Base-by-base conservation (phyloP, 257 asterid species). In the Fraxinus anomala region DNA sequence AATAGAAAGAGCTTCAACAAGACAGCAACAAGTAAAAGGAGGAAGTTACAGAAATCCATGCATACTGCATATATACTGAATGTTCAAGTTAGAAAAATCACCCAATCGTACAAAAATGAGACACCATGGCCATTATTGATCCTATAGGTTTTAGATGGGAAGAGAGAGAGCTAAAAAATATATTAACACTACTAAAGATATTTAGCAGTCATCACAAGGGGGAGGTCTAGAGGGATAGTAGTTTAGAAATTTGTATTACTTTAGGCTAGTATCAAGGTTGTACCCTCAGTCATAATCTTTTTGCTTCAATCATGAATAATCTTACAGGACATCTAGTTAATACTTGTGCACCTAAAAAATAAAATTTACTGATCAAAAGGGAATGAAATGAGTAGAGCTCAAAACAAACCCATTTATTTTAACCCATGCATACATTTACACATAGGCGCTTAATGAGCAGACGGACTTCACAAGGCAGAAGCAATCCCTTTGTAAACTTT, bases 1-100 rank as follows among this genome's bases (percentile, higher is more conserved):
- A 67, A 75, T 68, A 78, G 40, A 51, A 66, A 77, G 5, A 12
- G 23, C 70, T 36, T 76, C 33, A 14, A 28, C 39, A 73, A 49
- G 81, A 79, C 72, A 65, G 76, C 56, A 73, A 61, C 66, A 66
- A 75, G 80, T 54, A 70, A 73, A 61, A 39, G 59, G 42, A 65
- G 78, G 51, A 47, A 5, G 70, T 24, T 23, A 63, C 17, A 23
- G 16, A 61, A 33, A 79, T 51, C 76, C 30, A 65, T 80, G 30
- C 61, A 44, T 47, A 49, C 21, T 66, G 71, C 14, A 65, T 49
- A 77, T 23, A 28, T 63, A 72, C 76, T 37, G 39, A 77, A 47
- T 65, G 31, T 26, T 54, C 69, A 63, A 24, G 69, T 11, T 24
- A 63, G 34, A 24, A 10, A 63, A 63, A 63, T 24, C 69, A 63